Evolutionary conservation across 306 rosid genomes (phyloP), one percentile per base, ranked within the genome.

Genomic region (Hippophae tibetana): DNA sequence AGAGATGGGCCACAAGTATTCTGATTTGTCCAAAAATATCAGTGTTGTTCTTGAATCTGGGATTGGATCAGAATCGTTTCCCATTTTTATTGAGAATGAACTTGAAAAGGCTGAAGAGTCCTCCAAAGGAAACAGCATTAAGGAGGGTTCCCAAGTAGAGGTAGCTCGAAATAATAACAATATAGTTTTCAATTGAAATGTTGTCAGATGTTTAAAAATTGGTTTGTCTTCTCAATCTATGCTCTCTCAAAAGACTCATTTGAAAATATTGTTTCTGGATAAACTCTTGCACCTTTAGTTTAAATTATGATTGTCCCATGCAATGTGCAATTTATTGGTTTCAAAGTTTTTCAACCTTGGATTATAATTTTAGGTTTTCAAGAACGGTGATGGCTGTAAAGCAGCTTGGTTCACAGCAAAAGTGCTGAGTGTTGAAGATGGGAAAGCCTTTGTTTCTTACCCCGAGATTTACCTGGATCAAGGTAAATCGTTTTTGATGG

Each of bases 141-240:
- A 72, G 78, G 95, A 86, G 75, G 97, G 94, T 60, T 86, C 97
- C 13, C 76, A 53, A 78, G 94, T 88, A 8, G 99, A 93, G 99
- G 99, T 93, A 56, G 62, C 60, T 47, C 42, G 47, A 62, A 5
- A 9, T 61, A 46, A 57, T 62, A 45, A 64, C 51, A 41, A 56
- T 23, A 52, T 52, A 42, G 58, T 54, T 43, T 41, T 58, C 60
- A 67, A 53, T 79, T 13, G 27, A 27, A 6, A 13, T 10, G 23
- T 25, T 43, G 7, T 27, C 1, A 1, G 27, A 43, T 49, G 42
- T 18, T 18, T 31, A 31, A 31, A 31, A 31, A 31, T 31, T 31
- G 5, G 38, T 31, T 31, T 31, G 38, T 31, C 5, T 31, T 31
- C 38, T 31, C 38, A 31, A 31, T 4, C 3, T 31, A 31, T 31